phyloP scores from a whole-genome alignment of 805 yeast genomes.

The Candida hispaniensis region DNA sequence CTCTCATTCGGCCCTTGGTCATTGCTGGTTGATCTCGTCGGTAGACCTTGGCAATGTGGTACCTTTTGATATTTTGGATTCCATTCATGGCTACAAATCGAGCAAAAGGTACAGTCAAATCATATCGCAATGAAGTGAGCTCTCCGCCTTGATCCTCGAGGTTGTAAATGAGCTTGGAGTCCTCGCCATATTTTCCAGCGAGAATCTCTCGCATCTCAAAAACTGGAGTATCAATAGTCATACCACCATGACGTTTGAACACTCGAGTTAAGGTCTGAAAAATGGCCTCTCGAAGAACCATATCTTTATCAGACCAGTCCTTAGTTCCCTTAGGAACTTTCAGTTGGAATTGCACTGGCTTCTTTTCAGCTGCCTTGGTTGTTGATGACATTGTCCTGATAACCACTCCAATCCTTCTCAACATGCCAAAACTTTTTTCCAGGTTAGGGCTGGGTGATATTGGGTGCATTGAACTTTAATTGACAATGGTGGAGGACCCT shows the following conservation, averaged over 20 bases:
- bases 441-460: constrained; percentile 15
- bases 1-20: constrained; percentile 99
- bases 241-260: constrained; percentile 96
- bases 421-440: constrained; percentile 14
- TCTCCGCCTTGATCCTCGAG: constrained; percentile 99
- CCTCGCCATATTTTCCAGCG: constrained; percentile 98
- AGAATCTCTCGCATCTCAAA: constrained; percentile 91
- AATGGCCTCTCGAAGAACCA: constrained; percentile 86
- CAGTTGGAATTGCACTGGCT: constrained; percentile 47
- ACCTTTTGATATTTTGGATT: constrained; percentile 79
- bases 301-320: constrained; percentile 97
- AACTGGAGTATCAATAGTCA: constrained; percentile 96
- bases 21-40: constrained; percentile 99
- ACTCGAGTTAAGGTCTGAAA: constrained; percentile 60
- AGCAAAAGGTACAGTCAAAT: constrained; percentile 96
- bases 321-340: constrained; percentile 96
- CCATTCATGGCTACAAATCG: constrained; percentile 95
- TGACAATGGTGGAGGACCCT: no score
- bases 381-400: constrained; percentile 13
- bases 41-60: constrained; percentile 95
- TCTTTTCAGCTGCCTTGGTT: constrained; percentile 12
- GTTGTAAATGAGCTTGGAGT: constrained; percentile 89
- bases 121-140: constrained; percentile 87
- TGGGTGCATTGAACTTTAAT: no score
- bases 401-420: constrained; percentile 10